Percentiles rank a stretch among this genome's conserved stretches.
These are phyloP conservation scores for Spergularia marina DNA, from an alignment of 148 eudicot species.

Conservation along the genomic window DNA sequence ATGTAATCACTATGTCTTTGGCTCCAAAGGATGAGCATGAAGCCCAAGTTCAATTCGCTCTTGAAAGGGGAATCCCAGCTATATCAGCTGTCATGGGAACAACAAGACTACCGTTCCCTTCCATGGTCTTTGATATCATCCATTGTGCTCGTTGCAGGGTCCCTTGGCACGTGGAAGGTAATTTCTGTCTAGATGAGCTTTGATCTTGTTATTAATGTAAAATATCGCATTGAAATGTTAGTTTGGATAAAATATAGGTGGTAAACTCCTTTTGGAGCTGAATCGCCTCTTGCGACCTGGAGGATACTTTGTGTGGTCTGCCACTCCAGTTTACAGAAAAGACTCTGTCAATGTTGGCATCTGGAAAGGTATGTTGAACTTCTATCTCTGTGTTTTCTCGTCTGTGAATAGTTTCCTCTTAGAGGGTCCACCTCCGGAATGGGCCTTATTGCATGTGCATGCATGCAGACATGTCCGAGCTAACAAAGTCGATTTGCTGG, in stretches of 20 bases:
- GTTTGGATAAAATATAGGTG: slow-evolving; percentile 32
- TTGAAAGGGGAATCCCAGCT: slow-evolving; percentile 77
- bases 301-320: slow-evolving; percentile 71
- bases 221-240: background rate
- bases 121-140: slow-evolving; percentile 57
- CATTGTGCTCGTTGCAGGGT: slow-evolving; percentile 78
- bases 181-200: background rate
- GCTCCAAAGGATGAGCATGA: slow-evolving; percentile 82
- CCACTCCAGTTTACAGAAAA: slow-evolving; percentile 66
- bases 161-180: slow-evolving; percentile 74
- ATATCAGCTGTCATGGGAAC: slow-evolving; percentile 72
- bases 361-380: slow-evolving; percentile 46
- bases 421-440: background rate
- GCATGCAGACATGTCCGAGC: slow-evolving; percentile 66
- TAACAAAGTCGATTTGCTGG: slow-evolving; percentile 78
- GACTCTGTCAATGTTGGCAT: slow-evolving; percentile 45
- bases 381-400: background rate
- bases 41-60: slow-evolving; percentile 77
- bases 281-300: slow-evolving; percentile 71
- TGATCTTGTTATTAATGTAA: background rate
- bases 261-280: slow-evolving; percentile 63
- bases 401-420: background rate
- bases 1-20: slow-evolving; percentile 63
- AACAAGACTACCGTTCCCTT: slow-evolving; percentile 49
- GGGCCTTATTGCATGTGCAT: slow-evolving; percentile 5